A percentile compares a stretch with the other conserved stretches of the same genome.
These are phyloP conservation scores for Penicillium griseofulvum DNA, from an alignment of 2,329 filamentous ascomycete genomes.

Conservation along the genomic window DNA sequence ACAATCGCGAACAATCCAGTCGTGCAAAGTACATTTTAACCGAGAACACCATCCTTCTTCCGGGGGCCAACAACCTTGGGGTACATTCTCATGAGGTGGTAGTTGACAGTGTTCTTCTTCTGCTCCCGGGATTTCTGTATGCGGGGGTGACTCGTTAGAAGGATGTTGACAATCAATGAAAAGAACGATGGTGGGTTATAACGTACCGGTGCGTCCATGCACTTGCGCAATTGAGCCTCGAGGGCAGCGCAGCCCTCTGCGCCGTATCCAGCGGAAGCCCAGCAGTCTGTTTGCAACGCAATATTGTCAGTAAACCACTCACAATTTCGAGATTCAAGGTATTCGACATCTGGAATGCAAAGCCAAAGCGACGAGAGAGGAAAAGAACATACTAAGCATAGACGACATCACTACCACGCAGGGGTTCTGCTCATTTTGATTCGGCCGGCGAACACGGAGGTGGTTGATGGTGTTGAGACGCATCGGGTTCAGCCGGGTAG, in stretches of 20 bases:
- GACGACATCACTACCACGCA: constrained; percentile 66
- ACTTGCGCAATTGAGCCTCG: constrained; percentile 60
- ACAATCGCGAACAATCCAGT: background rate
- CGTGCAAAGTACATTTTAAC: constrained; percentile 22
- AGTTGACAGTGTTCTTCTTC: constrained; percentile 82
- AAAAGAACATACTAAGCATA: constrained; percentile 58
- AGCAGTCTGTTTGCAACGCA: constrained; percentile 39
- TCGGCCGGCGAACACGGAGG: constrained; percentile 63
- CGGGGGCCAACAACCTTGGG: constrained; percentile 68
- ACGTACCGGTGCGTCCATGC: constrained; percentile 78
- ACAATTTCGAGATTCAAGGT: background rate
- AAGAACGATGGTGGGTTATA: constrained; percentile 12
- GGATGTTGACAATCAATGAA: background rate
- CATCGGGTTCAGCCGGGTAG: constrained; percentile 47
- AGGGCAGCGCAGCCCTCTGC: constrained; percentile 59
- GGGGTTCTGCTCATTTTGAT: constrained; percentile 61
- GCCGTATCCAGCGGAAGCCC: constrained; percentile 47
- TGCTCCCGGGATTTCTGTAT: constrained; percentile 54
- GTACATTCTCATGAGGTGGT: constrained; percentile 77
- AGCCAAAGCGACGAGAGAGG: background rate
- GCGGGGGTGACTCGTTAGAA: constrained; percentile 2
- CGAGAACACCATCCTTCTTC: constrained; percentile 57
- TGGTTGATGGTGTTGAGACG: constrained; percentile 50
- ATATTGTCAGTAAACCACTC: constrained; percentile 11
- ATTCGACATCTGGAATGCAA: background rate